phyloP scores from a whole-genome alignment of 108 stramenopile genomes.

The Thalassiosira profunda region DNA sequence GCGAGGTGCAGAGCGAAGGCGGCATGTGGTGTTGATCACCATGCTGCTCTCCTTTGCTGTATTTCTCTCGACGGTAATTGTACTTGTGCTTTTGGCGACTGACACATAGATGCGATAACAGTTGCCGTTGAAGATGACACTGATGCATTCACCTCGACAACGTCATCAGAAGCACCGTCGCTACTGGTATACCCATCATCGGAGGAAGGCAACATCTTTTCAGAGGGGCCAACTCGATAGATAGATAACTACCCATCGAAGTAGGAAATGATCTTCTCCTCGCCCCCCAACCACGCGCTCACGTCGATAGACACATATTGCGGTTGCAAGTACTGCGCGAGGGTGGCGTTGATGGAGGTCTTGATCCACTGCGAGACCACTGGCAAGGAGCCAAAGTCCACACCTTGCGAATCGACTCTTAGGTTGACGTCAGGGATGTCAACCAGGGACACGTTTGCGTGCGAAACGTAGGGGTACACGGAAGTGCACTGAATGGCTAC shows the following conservation, averaged over 20 bases:
- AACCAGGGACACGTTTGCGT: conserved; percentile 31
- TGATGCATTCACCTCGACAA: too few species aligned
- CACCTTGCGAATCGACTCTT: conserved; percentile 47
- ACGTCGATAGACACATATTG: conserved; percentile 46
- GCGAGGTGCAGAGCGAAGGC: too few species aligned
- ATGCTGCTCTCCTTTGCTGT: too few species aligned
- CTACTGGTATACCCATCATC: too few species aligned
- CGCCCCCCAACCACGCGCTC: conserved; percentile 25
- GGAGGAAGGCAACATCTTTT: too few species aligned
- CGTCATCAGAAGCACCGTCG: too few species aligned
- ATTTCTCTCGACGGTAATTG: too few species aligned
- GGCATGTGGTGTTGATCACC: too few species aligned
- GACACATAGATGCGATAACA: too few species aligned
- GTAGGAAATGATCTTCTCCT: conserved; percentile 15
- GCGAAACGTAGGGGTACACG: conserved; percentile 43
- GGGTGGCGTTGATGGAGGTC: conserved; percentile 13
- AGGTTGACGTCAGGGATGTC: conserved; percentile 42
- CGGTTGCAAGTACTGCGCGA: conserved; percentile 35
- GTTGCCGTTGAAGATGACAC: too few species aligned
- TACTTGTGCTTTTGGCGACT: too few species aligned
- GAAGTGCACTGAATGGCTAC: conserved; percentile 29
- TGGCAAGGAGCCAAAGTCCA: conserved; percentile 54
- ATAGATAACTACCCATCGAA: not conserved
- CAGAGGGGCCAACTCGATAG: too few species aligned
- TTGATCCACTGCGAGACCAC: conserved; percentile 49